A percentile compares a stretch with the other conserved stretches of the same genome.
Evolutionary conservation across 306 rosid genomes (phyloP).

Genomic region (Delonix regia): DNA sequence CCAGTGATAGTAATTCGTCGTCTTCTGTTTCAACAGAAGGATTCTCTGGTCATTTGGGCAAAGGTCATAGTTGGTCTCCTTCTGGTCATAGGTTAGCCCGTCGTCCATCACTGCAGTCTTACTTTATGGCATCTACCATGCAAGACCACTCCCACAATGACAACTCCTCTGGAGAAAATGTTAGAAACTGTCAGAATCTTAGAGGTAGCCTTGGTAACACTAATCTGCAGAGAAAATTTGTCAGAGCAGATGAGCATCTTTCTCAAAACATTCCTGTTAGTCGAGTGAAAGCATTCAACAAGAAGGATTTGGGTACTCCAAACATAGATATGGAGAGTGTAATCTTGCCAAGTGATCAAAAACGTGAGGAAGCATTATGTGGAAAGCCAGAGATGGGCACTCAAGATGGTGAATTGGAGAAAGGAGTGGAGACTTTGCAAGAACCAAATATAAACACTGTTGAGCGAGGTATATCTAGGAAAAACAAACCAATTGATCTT

Average conservation of each 20-base stretch:
- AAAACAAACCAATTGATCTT: slow-evolving; percentile 53
- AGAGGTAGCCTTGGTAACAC: slow-evolving; percentile 36
- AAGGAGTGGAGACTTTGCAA: slow-evolving; percentile 45
- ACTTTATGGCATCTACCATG: slow-evolving; percentile 45
- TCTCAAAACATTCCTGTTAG: slow-evolving; percentile 41
- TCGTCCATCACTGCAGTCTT: slow-evolving; percentile 65
- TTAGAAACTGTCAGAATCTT: slow-evolving; percentile 44
- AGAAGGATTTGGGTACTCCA: slow-evolving; percentile 36
- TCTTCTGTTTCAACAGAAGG: slow-evolving; percentile 61
- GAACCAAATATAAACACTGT: slow-evolving; percentile 35
- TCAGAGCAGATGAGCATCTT: slow-evolving; percentile 41
- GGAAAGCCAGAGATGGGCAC: slow-evolving; percentile 35
- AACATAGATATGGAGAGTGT: slow-evolving; percentile 42
- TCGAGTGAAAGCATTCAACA: slow-evolving; percentile 43
- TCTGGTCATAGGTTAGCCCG: slow-evolving; percentile 46
- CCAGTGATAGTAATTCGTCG: slow-evolving; percentile 59
- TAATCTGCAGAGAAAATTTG: slow-evolving; percentile 44
- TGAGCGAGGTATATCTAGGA: slow-evolving; percentile 44
- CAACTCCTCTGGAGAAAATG: slow-evolving; percentile 44
- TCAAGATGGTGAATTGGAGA: slow-evolving; percentile 43
- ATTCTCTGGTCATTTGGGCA: slow-evolving; percentile 55
- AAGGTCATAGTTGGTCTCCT: slow-evolving; percentile 59
- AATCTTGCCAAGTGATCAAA: slow-evolving; percentile 33
- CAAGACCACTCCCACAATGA: slow-evolving; percentile 45
- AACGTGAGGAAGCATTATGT: slow-evolving; percentile 38